A percentile compares a stretch with the other conserved stretches of the same genome.
Evolutionary conservation across 805 yeast species (phyloP).

Genomic region (Sugiyamaella valdiviana): DNA sequence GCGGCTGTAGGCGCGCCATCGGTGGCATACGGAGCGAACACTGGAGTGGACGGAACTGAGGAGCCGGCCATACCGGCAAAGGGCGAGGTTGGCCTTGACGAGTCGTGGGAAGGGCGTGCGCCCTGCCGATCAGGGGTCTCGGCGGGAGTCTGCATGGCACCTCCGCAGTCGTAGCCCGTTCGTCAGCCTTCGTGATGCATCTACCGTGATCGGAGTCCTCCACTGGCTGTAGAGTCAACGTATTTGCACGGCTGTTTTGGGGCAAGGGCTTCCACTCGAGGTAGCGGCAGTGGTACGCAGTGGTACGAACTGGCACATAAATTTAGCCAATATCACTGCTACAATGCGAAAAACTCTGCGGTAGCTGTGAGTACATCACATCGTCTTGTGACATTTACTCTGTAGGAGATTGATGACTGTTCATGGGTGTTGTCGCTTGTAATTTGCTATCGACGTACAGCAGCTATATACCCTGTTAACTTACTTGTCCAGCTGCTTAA

Average conservation of each 20-base stretch:
- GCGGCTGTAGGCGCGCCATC: not conserved
- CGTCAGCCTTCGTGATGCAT: not conserved
- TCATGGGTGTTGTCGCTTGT: no score
- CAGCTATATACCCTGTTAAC: no score
- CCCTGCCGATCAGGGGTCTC: not conserved
- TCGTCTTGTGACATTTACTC: no score
- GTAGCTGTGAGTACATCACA: no score
- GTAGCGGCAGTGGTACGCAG: no score
- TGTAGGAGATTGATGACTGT: no score
- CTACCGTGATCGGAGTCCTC: no score
- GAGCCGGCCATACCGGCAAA: conserved; percentile 9
- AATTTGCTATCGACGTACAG: no score
- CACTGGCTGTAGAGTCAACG: not conserved
- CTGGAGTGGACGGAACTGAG: conserved; percentile 14
- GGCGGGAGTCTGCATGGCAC: not conserved
- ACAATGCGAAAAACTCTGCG: no score
- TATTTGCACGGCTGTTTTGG: not conserved
- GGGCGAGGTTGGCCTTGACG: not conserved
- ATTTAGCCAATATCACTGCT: no score
- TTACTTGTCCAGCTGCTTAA: no score
- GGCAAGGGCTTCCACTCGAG: not conserved
- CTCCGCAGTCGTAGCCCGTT: not conserved
- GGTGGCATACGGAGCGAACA: conserved; percentile 1
- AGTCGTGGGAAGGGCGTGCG: not conserved
- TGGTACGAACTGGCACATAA: no score